Evolutionary conservation across 108 stramenopile genomes (phyloP), one percentile per base, ranked within the genome.

Genomic region (Asterionellopsis glacialis): DNA sequence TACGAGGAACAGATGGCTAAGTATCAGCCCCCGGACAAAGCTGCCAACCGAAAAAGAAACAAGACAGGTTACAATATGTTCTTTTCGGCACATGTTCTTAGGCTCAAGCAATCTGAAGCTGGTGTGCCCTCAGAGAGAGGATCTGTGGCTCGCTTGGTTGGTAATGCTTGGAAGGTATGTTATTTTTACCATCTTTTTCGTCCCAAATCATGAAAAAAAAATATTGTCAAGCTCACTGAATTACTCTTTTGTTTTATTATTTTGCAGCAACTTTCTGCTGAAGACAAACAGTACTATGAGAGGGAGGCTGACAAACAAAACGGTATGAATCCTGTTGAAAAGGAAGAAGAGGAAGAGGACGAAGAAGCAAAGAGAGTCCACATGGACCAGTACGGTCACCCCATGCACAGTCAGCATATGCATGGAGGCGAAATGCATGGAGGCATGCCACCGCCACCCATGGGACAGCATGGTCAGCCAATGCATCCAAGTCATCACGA

Each of bases 31-130:
- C 88, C 88, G 6, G 85, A 83, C 41, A 84, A 84, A 54, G 57
- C 66, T n/a, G 49, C 74, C 16, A 84, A 82, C 51, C 75, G 81
- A 22, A 90, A 90, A 65, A 67, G 84, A 22, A 85, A 85, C 70
- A 89, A 85, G 55, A 89, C 82, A 11, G 84, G 84, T 0, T 86
- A 90, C 70, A 90, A 90, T 55, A 80, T 90, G 73, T 90, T 90
- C 68, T 90, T 90, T 57, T 83, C 85, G 7, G 80, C 79, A 45
- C 79, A 86, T 54, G 85, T 90, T 19, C 54, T 74, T 18, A 78
- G 74, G 2, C 59, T 86, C 47, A 90, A 90, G 61, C 69, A 80
- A 53, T 67, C 77, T 11, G 81, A 80, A 51, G 63, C 59, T 23
- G 83, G 83, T 24, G 79, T 86, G 3, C 83, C 85, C 1, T 79